Evolutionary conservation across 2,329 filamentous ascomycete genomes (phyloP), one percentile per base, ranked within the genome.

Genomic region (Juglanconis juglandina): DNA sequence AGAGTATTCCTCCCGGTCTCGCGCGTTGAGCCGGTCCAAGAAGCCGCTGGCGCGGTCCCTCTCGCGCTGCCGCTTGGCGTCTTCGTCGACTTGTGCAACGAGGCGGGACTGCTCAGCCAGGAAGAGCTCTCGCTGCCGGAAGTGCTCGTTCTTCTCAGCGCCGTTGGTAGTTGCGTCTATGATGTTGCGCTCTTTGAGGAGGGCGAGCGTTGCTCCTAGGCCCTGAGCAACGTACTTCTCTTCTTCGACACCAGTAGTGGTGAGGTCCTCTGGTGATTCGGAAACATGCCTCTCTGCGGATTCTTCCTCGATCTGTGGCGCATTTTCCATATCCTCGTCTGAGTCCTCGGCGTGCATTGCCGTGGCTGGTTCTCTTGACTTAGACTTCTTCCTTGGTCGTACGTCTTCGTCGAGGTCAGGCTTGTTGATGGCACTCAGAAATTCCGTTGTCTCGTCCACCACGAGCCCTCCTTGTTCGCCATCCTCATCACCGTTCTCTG

Each of bases 361-460:
- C 5, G 79, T 81, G 33, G 76, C 71, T 4, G 72, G 73, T 44
- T 76, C 72, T 9, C 73, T 70, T 14, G 71, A 75, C 59, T 72
- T 78, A 62, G 73, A 72, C 69, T 74, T 81, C 69, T 71, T 59
- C 34, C 67, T 80, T 64, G 69, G 82, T 75, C 73, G 89, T 76
- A 70, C 82, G 13, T 81, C 78, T 58, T 84, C 81, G 3, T 81
- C 77, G 7, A 81, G 79, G 24, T 79, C 82, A 13, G 88, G 85
- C 61, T 88, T 89, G 70, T 88, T 89, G 58, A 99, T 76, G 58
- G 92, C 92, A 33, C 92, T 89, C 35, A 99, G 90, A 68, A 99
- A 99, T 68, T 96, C 93, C 0, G 92, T 92, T 0, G 94, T 96
- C 71, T 97, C 95, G 63, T 97, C 94, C 60, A 99, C 93, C n/a